Evolutionary conservation across 441 rosid genomes (phyloP).

Genomic region (Gossypium laxum): DNA sequence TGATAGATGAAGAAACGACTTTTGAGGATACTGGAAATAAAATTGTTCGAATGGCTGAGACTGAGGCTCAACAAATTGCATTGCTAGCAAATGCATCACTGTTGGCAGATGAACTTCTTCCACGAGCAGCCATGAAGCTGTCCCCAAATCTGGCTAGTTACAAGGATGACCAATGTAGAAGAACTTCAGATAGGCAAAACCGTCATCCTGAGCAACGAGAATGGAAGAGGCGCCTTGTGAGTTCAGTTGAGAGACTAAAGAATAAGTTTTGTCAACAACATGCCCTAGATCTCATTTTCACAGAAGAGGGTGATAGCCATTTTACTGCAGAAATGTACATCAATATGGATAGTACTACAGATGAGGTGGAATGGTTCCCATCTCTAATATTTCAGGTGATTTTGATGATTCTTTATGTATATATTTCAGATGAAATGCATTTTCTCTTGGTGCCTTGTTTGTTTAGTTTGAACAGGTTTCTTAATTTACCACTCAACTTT

Average conservation of each 20-base stretch:
- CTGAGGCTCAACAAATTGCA: conserved; percentile 89
- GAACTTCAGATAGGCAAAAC: conserved; percentile 75
- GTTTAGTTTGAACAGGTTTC: neutral
- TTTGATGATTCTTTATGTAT: neutral
- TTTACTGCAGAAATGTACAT: conserved; percentile 82
- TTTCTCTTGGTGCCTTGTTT: neutral
- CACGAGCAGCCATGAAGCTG: conserved; percentile 95
- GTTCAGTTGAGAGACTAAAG: conserved; percentile 76
- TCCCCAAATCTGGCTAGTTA: conserved; percentile 50
- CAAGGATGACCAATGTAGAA: conserved; percentile 59
- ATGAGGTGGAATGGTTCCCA: conserved; percentile 73
- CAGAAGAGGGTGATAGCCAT: conserved; percentile 93
- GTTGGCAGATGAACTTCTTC: conserved; percentile 90
- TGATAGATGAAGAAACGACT: conserved; percentile 79
- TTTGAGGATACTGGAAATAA: conserved; percentile 71
- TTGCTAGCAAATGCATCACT: conserved; percentile 93
- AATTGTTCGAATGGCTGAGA: conserved; percentile 87
- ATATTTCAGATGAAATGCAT: conserved; percentile 67
- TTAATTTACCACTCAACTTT: neutral
- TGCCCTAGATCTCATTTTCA: conserved; percentile 89
- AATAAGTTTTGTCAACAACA: conserved; percentile 90
- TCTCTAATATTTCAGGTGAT: conserved; percentile 88
- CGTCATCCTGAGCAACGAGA: conserved; percentile 98
- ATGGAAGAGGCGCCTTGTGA: conserved; percentile 84
- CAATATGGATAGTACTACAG: conserved; percentile 64